A percentile compares a stretch with the other conserved stretches of the same genome.
Conservation (phyloP, 1,284 basidiomycete genomes). For the Peniophora sp. region DNA sequence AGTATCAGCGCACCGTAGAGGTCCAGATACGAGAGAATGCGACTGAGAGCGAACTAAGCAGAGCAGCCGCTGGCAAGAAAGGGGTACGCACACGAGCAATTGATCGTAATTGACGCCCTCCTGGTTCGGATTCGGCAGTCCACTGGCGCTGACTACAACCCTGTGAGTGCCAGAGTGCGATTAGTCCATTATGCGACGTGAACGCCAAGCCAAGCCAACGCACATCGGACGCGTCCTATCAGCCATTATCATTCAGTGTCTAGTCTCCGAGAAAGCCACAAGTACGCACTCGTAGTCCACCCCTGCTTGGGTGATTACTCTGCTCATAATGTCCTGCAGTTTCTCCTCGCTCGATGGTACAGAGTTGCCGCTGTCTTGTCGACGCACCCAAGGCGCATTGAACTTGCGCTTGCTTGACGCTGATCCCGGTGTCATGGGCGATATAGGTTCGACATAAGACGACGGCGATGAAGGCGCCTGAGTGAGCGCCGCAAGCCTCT, state of each 20-base stretch:
- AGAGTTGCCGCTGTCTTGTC: conserved; percentile 18
- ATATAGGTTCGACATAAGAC: conserved; percentile 22
- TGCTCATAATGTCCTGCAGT: conserved; percentile 58
- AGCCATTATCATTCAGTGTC: not conserved
- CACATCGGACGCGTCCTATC: conserved; percentile 78
- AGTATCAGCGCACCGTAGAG: conserved; percentile 52
- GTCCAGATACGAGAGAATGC: conserved; percentile 68
- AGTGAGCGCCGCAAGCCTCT: conserved; percentile 50
- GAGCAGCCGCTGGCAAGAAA: conserved; percentile 9
- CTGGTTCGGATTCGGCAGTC: conserved; percentile 64
- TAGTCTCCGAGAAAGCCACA: conserved; percentile 1
- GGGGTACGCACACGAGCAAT: conserved; percentile 54
- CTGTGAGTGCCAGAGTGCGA: conserved; percentile 25
- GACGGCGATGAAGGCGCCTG: conserved; percentile 37
- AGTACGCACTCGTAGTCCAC: conserved; percentile 73
- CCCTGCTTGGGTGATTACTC: conserved; percentile 79
- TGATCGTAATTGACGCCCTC: conserved; percentile 66
- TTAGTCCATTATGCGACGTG: not conserved
- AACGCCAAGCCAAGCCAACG: conserved; percentile 19
- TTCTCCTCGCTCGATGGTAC: conserved; percentile 28
- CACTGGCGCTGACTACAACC: conserved; percentile 76
- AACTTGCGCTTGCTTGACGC: conserved; percentile 24
- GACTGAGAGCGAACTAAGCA: conserved; percentile 29
- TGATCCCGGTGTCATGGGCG: conserved; percentile 13
- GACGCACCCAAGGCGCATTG: conserved; percentile 30